Evolutionary conservation across 306 rosid species (phyloP).

Genomic region (Vigna radiata): DNA sequence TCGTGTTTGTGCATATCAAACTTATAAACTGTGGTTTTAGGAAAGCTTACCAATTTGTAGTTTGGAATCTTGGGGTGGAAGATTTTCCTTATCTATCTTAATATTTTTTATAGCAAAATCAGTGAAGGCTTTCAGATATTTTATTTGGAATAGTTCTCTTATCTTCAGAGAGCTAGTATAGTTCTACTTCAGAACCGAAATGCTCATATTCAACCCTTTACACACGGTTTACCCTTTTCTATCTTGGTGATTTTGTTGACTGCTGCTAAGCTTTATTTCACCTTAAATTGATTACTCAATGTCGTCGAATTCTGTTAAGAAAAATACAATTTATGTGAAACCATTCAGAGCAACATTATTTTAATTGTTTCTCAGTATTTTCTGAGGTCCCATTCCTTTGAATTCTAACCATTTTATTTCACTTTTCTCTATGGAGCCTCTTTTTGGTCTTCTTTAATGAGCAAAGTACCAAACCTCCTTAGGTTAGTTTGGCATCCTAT

Average conservation of each 20-base stretch:
- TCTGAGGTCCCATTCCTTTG: slow-evolving; percentile 9
- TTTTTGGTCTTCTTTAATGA: neutral
- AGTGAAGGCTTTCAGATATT: neutral
- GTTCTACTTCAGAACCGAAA: neutral
- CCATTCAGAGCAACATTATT: neutral
- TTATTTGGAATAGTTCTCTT: neutral
- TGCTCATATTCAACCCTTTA: neutral
- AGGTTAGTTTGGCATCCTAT: neutral
- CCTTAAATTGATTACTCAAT: neutral
- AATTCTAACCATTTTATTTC: neutral
- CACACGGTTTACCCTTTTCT: neutral
- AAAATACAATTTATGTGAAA: neutral
- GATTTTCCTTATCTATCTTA: neutral
- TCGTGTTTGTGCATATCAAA: neutral
- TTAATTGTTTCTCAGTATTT: neutral
- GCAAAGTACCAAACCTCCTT: slow-evolving; percentile 12
- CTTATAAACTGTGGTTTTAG: slow-evolving; percentile 1
- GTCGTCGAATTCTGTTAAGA: neutral
- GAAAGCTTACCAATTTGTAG: slow-evolving; percentile 13
- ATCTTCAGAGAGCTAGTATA: neutral
- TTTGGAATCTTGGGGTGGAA: neutral
- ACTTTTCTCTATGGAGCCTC: neutral
- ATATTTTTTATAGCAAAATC: neutral
- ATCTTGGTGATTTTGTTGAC: neutral
- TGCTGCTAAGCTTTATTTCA: neutral